Evolutionary conservation across 176 grass and related monocot species (phyloP).

Genomic region (Puya raimondii): DNA sequence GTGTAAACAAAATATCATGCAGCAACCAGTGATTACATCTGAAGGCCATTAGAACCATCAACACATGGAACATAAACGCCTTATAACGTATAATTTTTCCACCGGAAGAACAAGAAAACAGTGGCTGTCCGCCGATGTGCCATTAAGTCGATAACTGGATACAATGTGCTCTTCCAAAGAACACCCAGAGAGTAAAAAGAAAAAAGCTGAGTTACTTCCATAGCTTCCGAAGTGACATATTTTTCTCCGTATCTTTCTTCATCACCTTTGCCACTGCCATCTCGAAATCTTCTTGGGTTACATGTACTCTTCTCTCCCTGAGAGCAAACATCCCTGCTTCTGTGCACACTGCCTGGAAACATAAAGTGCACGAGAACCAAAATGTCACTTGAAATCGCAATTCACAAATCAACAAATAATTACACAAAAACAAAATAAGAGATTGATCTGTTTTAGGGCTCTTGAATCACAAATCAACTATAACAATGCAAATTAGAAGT

Average conservation of each 20-base stretch:
- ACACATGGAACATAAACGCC: too few relatives aligned
- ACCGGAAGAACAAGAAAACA: too few relatives aligned
- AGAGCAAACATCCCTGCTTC: slow-evolving; percentile 83
- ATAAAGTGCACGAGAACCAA: slow-evolving; percentile 5
- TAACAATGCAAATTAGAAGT: too few relatives aligned
- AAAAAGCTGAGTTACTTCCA: slow-evolving; percentile 45
- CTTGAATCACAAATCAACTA: too few relatives aligned
- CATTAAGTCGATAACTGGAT: background rate
- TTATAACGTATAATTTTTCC: too few relatives aligned
- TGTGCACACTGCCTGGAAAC: slow-evolving; percentile 59
- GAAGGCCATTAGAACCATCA: too few relatives aligned
- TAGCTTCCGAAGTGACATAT: slow-evolving; percentile 71
- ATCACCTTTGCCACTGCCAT: slow-evolving; percentile 72
- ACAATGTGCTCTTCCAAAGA: background rate
- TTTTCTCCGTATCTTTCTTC: slow-evolving; percentile 77
- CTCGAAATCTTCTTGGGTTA: slow-evolving; percentile 70
- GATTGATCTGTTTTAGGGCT: too few relatives aligned
- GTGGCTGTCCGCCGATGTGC: background rate
- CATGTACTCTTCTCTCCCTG: slow-evolving; percentile 61
- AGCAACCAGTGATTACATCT: too few relatives aligned
- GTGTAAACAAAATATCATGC: too few relatives aligned
- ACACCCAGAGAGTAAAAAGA: background rate
- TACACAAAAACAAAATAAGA: too few relatives aligned
- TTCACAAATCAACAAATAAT: too few relatives aligned
- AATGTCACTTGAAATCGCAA: background rate